Percentiles rank a stretch among this genome's conserved stretches.
These are phyloP conservation scores for Ogataea salicorniae DNA, from an alignment of 805 yeast species.

Conservation along the genomic window DNA sequence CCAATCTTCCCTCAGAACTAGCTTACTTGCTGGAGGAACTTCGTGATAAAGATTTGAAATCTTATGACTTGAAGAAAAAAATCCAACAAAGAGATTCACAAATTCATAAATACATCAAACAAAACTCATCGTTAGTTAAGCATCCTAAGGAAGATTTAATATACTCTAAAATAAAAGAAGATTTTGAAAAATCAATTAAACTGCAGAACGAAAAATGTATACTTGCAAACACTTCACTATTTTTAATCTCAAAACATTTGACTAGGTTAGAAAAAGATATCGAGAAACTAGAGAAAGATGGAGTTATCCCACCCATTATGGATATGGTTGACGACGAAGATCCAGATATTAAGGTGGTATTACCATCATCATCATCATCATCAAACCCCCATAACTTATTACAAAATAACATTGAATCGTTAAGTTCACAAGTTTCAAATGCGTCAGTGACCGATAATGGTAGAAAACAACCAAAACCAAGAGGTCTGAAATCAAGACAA, in stretches of 20 bases:
- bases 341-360: constrained; percentile 4
- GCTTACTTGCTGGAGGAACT: constrained; percentile 77
- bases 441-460: constrained; percentile 10
- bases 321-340: constrained; percentile 22
- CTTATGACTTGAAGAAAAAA: constrained; percentile 61
- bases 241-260: constrained; percentile 70
- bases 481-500: constrained; percentile 15
- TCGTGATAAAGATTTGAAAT: constrained; percentile 58
- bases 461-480: constrained; percentile 11
- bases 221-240: constrained; percentile 79
- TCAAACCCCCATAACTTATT: constrained; percentile 1
- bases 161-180: constrained; percentile 62
- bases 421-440: constrained; percentile 18
- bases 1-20: constrained; percentile 85
- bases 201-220: constrained; percentile 75
- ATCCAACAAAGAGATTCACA: constrained; percentile 70
- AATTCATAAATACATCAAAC: constrained; percentile 74
- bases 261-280: constrained; percentile 70
- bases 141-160: constrained; percentile 76
- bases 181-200: constrained; percentile 50
- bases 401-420: constrained; percentile 10
- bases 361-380: too few species aligned
- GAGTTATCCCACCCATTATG: constrained; percentile 56
- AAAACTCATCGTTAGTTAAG: constrained; percentile 74
- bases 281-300: constrained; percentile 70